phyloP scores from a whole-genome alignment of 1,139 yeast species.

The Diutina neorugosa region DNA sequence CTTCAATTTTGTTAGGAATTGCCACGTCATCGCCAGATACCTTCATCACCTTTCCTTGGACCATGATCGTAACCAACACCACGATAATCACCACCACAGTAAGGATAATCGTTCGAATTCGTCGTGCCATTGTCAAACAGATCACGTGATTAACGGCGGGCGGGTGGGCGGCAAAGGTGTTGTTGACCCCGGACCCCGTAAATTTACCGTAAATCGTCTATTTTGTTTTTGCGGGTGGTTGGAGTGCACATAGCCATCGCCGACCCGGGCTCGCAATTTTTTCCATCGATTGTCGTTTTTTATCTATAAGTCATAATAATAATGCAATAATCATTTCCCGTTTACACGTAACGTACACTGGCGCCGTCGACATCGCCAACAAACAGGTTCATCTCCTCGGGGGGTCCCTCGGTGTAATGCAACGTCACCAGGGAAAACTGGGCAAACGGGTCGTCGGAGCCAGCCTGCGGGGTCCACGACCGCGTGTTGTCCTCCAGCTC shows the following conservation, averaged over 20 bases:
- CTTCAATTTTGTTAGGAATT: no score
- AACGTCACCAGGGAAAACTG: constrained; percentile 83
- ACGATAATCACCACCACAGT: background rate
- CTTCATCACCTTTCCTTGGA: no score
- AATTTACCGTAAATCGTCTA: background rate
- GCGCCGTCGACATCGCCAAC: background rate
- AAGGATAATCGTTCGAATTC: background rate
- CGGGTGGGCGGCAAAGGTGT: no score
- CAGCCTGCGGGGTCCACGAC: background rate
- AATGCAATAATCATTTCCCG: background rate
- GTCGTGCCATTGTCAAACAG: background rate
- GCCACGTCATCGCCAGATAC: no score
- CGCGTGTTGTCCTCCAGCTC: background rate
- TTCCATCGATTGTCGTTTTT: background rate
- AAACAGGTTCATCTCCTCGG: constrained; percentile 14
- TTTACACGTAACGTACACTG: background rate
- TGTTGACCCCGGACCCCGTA: no score
- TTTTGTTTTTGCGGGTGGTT: no score
- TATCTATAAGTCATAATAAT: background rate
- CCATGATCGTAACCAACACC: background rate
- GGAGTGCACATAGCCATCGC: background rate
- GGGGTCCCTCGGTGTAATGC: constrained; percentile 51
- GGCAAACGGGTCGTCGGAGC: constrained; percentile 62
- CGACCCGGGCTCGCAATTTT: background rate
- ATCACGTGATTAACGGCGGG: no score